phyloP scores from a whole-genome alignment of 345 rosid species.

The Citrus mangshanensis region DNA sequence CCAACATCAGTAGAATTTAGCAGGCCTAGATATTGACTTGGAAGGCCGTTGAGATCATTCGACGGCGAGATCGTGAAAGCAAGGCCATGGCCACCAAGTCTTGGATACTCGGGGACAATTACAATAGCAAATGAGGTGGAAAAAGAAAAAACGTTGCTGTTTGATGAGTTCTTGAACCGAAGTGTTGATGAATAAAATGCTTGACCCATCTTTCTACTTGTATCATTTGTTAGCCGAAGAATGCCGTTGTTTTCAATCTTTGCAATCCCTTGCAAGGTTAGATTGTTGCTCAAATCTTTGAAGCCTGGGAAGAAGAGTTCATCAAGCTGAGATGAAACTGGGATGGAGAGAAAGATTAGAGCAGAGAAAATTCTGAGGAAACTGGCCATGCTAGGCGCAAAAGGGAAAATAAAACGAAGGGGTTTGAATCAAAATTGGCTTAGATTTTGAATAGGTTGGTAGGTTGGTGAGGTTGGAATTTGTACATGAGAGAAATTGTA shows the following conservation, averaged over 20 bases:
- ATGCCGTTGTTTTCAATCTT: constrained; percentile 51
- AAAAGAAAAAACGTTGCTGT: constrained; percentile 54
- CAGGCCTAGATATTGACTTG: constrained; percentile 81
- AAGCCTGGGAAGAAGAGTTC: constrained; percentile 53
- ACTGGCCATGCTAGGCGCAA: constrained; percentile 16
- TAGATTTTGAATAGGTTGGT: constrained; percentile 4
- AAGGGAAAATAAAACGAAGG: background rate
- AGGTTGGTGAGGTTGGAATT: constrained; percentile 1
- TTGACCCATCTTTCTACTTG: constrained; percentile 55
- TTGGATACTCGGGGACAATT: constrained; percentile 59
- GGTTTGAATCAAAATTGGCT: background rate
- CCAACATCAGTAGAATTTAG: constrained; percentile 54
- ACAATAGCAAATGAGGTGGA: constrained; percentile 76
- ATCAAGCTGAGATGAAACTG: constrained; percentile 25
- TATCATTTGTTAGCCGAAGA: constrained; percentile 56
- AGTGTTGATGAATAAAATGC: constrained; percentile 64
- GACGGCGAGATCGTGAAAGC: constrained; percentile 69
- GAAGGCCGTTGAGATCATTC: constrained; percentile 35
- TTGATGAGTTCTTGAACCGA: constrained; percentile 50
- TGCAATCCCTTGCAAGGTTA: constrained; percentile 55
- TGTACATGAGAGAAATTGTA: background rate
- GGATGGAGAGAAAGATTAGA: constrained; percentile 23
- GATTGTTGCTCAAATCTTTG: constrained; percentile 27
- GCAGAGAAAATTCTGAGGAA: constrained; percentile 8
- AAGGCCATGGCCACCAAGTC: constrained; percentile 81